Evolutionary conservation across 352 stramenopile species (phyloP), one percentile per base, ranked within the genome.

Genomic region (Globisporangium apiculatum): DNA sequence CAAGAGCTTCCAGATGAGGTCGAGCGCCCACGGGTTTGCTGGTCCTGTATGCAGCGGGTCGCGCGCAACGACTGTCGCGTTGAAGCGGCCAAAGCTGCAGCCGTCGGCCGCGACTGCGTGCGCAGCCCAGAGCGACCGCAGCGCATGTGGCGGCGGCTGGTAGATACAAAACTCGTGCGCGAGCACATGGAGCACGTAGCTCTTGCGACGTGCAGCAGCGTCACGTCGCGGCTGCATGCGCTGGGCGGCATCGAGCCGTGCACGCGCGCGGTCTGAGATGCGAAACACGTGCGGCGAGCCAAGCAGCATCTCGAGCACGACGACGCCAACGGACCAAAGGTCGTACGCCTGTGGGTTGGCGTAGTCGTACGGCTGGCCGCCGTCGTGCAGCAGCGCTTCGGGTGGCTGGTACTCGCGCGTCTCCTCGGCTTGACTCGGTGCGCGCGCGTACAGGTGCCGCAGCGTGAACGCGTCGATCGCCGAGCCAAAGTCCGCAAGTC

Each of bases 221-320:
- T 31, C 24, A 31, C 24, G 24, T 31, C 24, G 24, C 24, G 24
- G 24, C 24, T 31, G 24, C 24, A 31, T 31, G 47, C 68, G 66
- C 1, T 61, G 64, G 1, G 71, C 53, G 10, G 85, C 77, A 17
- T 97, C 95, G 31, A 98, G 60, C 45, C 98, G 85, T 12, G 88
- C 90, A n/a, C 81, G 86, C 40, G 94, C 97, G 41, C 96, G 75
- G 11, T 81, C 65, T 5, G 80, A 87, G 50, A 93, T 90, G 50
- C 77, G 62, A 64, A 94, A 94, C 15, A 94, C 81, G 67, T 90
- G 81, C 0, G 95, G 93, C 3, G 95, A 98, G 1, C 96, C 96
- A 3, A 99, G 67, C 12, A 98, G 65, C 58, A 99, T 74, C 68
- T 99, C 96, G n/a, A 98, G 69, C 31, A 97, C 95, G 36, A 98